Base-by-base conservation (phyloP, 1,139 yeast genomes). In the Magnusiomyces sp. region DNA sequence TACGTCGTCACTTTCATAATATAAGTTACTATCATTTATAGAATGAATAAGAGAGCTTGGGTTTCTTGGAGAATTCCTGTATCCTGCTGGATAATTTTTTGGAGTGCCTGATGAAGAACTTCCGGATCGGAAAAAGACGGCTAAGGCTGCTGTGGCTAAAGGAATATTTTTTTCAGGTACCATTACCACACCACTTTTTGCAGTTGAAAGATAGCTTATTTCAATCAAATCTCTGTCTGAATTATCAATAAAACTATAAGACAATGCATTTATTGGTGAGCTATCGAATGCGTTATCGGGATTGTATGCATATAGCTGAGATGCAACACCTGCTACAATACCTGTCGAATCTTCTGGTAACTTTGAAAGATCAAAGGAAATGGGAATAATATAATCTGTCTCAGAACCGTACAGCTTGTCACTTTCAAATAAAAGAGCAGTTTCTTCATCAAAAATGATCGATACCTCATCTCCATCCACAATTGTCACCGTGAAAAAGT, bases 271-370 rank as follows among this genome's bases (percentile, higher is more conserved):
- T n/a, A n/a, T n/a, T n/a, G n/a, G n/a, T n/a, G n/a, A n/a, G n/a
- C n/a, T n/a, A n/a, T 11, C 29, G 40, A 38, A 38, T 5, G 41
- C 23, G 23, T 17, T n/a, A 17, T 31, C 45, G n/a, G 29, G 45
- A 31, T 42, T 31, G 23, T 13, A 42, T 2, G 45, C 16, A 17
- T 42, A 32, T 2, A 49, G 39, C 32, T 39, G 36, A 11, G 39
- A 34, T 0, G 87, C 84, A 33, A 81, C 73, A 1, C 86, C 85
- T 0, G 85, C 80, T 1, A 81, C 86, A 50, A 81, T 79, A 46
- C 87, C 87, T 7, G 83, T 79, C 5, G 80, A 71, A 60, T 80
- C 81, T 42, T 79, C 66, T 0, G 86, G 86, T 37, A 81, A 63
- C 31, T 65, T 65, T n/a, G 74, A 68, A 52, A 81, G 71, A 59